phyloP scores from a whole-genome alignment of 2,329 filamentous ascomycete species.

The Sporothrix brasiliensis region DNA sequence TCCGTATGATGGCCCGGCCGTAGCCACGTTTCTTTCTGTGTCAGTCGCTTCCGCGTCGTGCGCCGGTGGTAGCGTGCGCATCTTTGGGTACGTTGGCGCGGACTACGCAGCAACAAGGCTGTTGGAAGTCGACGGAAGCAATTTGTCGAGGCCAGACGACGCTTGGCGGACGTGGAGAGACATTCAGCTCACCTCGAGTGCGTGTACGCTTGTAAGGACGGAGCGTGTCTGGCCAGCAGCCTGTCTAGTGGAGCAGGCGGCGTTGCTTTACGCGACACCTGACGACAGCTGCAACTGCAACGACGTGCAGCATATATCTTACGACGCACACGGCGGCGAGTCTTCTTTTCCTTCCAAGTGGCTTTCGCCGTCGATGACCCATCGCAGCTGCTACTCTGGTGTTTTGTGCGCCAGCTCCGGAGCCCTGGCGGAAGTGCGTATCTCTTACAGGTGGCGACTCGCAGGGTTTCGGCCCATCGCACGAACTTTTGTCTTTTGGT shows the following conservation, averaged over 20 bases:
- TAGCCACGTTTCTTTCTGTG: slow-evolving; percentile 27
- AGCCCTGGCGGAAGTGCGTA: slow-evolving; percentile 3
- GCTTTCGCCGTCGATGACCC: background rate
- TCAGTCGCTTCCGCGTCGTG: background rate
- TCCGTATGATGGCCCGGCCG: background rate
- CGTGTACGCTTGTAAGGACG: background rate
- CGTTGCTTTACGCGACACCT: background rate
- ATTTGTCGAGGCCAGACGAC: background rate
- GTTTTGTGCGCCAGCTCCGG: background rate
- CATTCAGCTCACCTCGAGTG: background rate
- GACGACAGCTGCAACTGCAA: background rate
- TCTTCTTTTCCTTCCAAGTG: background rate
- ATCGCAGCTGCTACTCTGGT: slow-evolving; percentile 17
- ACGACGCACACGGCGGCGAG: background rate
- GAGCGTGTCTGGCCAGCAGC: background rate
- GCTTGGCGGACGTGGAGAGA: background rate
- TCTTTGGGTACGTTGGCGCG: background rate
- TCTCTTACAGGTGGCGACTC: background rate
- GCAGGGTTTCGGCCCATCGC: background rate
- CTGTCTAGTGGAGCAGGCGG: background rate
- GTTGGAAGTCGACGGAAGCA: background rate
- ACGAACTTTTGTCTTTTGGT: background rate
- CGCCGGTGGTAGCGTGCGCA: slow-evolving; percentile 13
- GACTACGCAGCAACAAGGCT: background rate
- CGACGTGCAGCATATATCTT: background rate